These are phyloP conservation scores for Raffaelea arxii DNA, from an alignment of 2,329 filamentous ascomycete species.

Conservation along the genomic window DNA sequence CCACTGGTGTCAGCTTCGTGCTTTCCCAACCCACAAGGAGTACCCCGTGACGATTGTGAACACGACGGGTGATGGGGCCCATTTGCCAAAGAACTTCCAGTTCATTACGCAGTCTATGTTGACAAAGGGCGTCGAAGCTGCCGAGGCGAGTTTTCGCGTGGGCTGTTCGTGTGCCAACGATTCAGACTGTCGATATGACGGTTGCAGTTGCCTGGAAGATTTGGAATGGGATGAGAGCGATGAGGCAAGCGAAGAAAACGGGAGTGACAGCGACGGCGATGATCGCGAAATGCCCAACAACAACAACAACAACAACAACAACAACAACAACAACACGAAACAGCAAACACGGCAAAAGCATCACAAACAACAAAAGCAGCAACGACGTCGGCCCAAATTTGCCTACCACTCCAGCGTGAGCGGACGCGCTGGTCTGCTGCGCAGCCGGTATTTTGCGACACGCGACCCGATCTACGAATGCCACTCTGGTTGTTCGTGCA, in stretches of 20 bases:
- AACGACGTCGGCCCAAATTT: constrained; percentile 33
- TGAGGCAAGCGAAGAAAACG: constrained; percentile 31
- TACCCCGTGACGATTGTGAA: constrained; percentile 58
- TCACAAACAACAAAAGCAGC: not conserved
- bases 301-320: not conserved
- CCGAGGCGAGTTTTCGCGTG: constrained; percentile 51
- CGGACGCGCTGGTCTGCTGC: constrained; percentile 39
- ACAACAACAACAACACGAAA: not conserved
- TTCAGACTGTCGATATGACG: constrained; percentile 55
- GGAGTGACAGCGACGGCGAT: constrained; percentile 29
- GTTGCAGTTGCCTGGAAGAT: constrained; percentile 56
- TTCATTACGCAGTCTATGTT: constrained; percentile 59
- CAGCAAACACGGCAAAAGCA: constrained; percentile 8
- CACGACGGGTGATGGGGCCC: constrained; percentile 39
- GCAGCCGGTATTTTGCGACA: constrained; percentile 40
- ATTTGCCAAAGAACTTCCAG: constrained; percentile 52
- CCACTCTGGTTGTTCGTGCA: constrained; percentile 60
- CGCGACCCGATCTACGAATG: constrained; percentile 69
- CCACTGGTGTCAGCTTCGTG: constrained; percentile 52
- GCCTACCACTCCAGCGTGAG: constrained; percentile 57
- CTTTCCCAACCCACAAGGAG: constrained; percentile 36
- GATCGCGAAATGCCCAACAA: not conserved
- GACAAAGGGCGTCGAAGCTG: constrained; percentile 47
- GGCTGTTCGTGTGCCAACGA: constrained; percentile 59
- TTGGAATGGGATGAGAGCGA: constrained; percentile 47